Conservation (phyloP, 225 moss, liverwort and hornwort genomes). For the Physcomitrium patens region DNA sequence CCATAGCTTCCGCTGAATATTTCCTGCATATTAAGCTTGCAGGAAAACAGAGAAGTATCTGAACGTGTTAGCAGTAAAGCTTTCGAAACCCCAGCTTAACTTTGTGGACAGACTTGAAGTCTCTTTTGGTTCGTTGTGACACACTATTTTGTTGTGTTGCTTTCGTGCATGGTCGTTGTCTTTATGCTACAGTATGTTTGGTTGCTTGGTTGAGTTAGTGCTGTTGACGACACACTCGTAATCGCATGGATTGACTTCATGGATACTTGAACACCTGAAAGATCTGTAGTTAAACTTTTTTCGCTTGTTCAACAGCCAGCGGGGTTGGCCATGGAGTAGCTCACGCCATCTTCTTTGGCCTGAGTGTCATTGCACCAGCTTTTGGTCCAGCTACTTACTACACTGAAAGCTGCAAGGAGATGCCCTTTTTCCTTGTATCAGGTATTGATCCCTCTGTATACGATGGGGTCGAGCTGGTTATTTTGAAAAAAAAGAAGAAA, state of each 20-base stretch:
- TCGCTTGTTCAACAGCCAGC: slow-evolving; percentile 63
- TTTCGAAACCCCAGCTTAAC: slow-evolving; percentile 76
- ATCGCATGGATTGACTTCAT: neutral
- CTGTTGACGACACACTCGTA: neutral
- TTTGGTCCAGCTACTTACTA: slow-evolving; percentile 95
- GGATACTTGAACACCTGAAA: slow-evolving; percentile 20
- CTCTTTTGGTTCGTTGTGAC: slow-evolving; percentile 61
- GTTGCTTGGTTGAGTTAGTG: slow-evolving; percentile 2
- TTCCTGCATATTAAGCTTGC: slow-evolving; percentile 14
- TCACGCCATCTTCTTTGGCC: slow-evolving; percentile 88
- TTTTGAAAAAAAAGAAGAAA: too few relatives aligned
- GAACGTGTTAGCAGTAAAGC: slow-evolving; percentile 74
- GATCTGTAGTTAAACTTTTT: slow-evolving; percentile 24
- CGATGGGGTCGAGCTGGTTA: neutral
- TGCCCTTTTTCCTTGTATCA: slow-evolving; percentile 84
- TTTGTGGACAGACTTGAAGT: slow-evolving; percentile 84
- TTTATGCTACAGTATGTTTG: neutral
- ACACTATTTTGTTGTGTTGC: neutral
- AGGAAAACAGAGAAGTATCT: slow-evolving; percentile 79
- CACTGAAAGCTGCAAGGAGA: slow-evolving; percentile 71
- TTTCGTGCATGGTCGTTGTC: neutral
- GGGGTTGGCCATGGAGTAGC: slow-evolving; percentile 93
- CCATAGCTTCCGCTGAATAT: slow-evolving; percentile 12
- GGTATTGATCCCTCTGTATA: slow-evolving; percentile 44
- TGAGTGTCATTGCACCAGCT: slow-evolving; percentile 79